Evolutionary conservation across 1,284 basidiomycete genomes (phyloP), one percentile per base, ranked within the genome.

Genomic region (Mycosarcoma mackinlayi): DNA sequence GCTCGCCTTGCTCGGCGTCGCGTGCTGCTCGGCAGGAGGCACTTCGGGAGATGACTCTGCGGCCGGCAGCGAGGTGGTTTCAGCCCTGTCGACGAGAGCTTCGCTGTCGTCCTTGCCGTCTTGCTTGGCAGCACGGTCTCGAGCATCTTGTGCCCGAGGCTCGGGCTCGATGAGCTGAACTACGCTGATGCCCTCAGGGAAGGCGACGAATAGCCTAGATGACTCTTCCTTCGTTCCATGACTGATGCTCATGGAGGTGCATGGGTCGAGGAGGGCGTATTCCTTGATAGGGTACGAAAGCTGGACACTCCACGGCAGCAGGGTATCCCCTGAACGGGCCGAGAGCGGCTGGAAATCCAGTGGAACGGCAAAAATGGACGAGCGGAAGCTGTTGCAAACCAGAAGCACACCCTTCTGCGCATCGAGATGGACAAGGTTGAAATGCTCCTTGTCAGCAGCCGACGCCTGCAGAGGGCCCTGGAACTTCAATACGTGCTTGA

Each of bases 321-420:
- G 24, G 47, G 7, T 58, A 21, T 28, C 47, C 33, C n/a, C n/a
- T n/a, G 18, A 35, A 9, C 40, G 31, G 10, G 30, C 24, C 2
- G 56, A 57, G 8, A 66, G 47, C 18, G 56, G 33, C 34, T 60
- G 47, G 9, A 62, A 33, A 14, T 57, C 59, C 27, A 70, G 49
- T 13, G 49, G 52, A 14, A 65, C 16, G 10, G 57, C 53, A 40
- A 65, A 65, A 44, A 70, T 45, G n/a, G 67, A 70, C 4, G 61
- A 59, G 25, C 67, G 60, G 44, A 55, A 51, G 37, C 61, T 65
- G 56, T 65, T 70, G 53, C 48, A 59, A 4, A 70, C 49, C 47
- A 70, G 35, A 10, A 70, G 50, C 19, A 44, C 45, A 42, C 37
- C 46, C 34, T 19, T 54, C 6, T 24, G 19, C n/a, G 14, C 21